These are phyloP conservation scores for Cyberlindnera maritima DNA, from an alignment of 805 yeast species.

Conservation along the genomic window DNA sequence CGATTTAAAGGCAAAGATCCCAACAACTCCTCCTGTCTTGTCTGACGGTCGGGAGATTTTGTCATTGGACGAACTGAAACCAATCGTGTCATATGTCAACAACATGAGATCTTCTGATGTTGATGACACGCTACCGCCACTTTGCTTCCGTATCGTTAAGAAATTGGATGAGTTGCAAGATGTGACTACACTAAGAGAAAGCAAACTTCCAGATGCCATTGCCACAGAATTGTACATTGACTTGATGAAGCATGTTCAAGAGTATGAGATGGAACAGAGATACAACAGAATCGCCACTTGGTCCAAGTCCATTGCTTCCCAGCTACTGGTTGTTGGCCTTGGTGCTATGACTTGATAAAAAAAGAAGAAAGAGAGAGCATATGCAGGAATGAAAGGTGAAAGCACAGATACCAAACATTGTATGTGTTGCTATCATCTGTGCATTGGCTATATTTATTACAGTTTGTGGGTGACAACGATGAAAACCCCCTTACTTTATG, in stretches of 20 bases:
- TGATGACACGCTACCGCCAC: conserved; percentile 27
- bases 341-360: conserved; percentile 47
- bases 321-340: conserved; percentile 52
- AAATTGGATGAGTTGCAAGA: conserved; percentile 42
- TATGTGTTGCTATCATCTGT: too few relatives aligned
- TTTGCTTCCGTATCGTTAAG: conserved; percentile 44
- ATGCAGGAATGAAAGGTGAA: not conserved
- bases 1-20: conserved; percentile 58
- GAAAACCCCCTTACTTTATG: not conserved
- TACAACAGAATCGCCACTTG: conserved; percentile 48
- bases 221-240: conserved; percentile 59
- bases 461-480: not conserved
- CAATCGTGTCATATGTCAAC: conserved; percentile 61
- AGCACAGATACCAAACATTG: too few relatives aligned
- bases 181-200: conserved; percentile 37
- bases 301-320: conserved; percentile 61
- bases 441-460: not conserved
- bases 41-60: conserved; percentile 57
- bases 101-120: conserved; percentile 33
- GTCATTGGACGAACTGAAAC: conserved; percentile 55
- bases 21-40: conserved; percentile 44
- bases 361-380: not conserved
- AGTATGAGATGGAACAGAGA: conserved; percentile 45
- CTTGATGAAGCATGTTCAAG: conserved; percentile 48
- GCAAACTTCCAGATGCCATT: conserved; percentile 48